phyloP scores from a whole-genome alignment of 352 stramenopile species.

The Pythium oligandrum region DNA sequence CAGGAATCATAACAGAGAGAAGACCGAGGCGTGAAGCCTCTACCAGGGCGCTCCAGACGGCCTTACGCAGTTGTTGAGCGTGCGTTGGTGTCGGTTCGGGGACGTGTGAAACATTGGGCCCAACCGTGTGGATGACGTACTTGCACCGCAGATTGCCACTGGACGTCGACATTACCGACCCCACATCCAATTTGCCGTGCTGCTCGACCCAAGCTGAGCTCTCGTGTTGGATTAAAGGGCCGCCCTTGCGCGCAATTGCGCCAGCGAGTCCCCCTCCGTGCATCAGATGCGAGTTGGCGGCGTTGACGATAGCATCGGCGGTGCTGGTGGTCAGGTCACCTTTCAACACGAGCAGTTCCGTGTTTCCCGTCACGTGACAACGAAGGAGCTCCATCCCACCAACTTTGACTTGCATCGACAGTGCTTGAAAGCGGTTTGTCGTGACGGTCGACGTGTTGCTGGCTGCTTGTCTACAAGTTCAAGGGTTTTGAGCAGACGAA shows the following conservation, averaged over 20 bases:
- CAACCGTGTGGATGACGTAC: slow-evolving; percentile 44
- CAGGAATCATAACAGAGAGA: slow-evolving; percentile 29
- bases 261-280: slow-evolving; percentile 35
- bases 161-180: slow-evolving; percentile 27
- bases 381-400: too few species aligned
- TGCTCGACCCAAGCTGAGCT: slow-evolving; percentile 24
- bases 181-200: slow-evolving; percentile 22
- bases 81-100: slow-evolving; percentile 18
- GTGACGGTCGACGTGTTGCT: too few species aligned
- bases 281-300: slow-evolving; percentile 24
- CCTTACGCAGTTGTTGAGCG: slow-evolving; percentile 24
- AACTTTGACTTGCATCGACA: too few species aligned
- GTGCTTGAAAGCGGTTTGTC: too few species aligned
- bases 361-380: background rate
- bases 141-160: slow-evolving; percentile 26
- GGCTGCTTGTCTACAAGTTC: too few species aligned
- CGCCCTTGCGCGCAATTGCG: slow-evolving; percentile 26
- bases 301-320: slow-evolving; percentile 44
- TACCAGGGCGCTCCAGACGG: slow-evolving; percentile 27
- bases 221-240: slow-evolving; percentile 24
- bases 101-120: slow-evolving; percentile 19
- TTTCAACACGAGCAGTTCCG: slow-evolving; percentile 24
- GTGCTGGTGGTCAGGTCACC: slow-evolving; percentile 33
- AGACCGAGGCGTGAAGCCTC: slow-evolving; percentile 28
- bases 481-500: too few species aligned